Evolutionary conservation across 2,329 filamentous ascomycete species (phyloP).

Genomic region (Sporothrix sp.): DNA sequence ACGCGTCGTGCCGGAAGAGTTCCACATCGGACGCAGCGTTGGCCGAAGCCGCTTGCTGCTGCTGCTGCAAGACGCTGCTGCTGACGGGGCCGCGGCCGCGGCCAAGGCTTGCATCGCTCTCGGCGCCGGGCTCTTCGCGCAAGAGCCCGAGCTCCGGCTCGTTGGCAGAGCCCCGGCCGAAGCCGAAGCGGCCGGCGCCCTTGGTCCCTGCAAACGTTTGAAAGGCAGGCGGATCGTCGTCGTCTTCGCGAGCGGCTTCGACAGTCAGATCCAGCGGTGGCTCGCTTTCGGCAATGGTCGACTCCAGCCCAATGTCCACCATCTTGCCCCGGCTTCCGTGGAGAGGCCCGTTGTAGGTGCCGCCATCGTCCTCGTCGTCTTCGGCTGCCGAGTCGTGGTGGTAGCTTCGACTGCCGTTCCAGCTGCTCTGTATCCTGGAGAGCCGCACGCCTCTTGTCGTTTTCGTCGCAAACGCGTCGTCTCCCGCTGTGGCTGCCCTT

Average conservation of each 20-base stretch:
- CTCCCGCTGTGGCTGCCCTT: constrained; percentile 14
- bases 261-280: constrained; percentile 49
- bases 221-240: constrained; percentile 44
- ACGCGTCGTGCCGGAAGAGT: constrained; percentile 73
- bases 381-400: constrained; percentile 21
- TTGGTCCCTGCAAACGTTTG: constrained; percentile 43
- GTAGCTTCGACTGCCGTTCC: constrained; percentile 46
- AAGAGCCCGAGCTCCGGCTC: constrained; percentile 40
- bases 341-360: constrained; percentile 16
- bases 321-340: constrained; percentile 52
- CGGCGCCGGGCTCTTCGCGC: constrained; percentile 29
- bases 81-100: constrained; percentile 36
- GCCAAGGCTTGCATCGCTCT: constrained; percentile 22
- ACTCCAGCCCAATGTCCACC: constrained; percentile 79
- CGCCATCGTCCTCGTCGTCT: constrained; percentile 22
- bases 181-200: constrained; percentile 30
- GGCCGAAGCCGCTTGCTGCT: constrained; percentile 21
- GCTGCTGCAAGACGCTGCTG: constrained; percentile 6
- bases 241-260: constrained; percentile 8
- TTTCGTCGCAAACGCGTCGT: background rate
- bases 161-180: constrained; percentile 33
- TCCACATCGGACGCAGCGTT: constrained; percentile 52
- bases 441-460: background rate
- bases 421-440: constrained; percentile 52
- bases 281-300: constrained; percentile 48